A percentile compares a stretch with the other conserved stretches of the same genome.
These are phyloP conservation scores for Chenopodium formosanum DNA, from an alignment of 148 eudicot genomes.

Conservation along the genomic window DNA sequence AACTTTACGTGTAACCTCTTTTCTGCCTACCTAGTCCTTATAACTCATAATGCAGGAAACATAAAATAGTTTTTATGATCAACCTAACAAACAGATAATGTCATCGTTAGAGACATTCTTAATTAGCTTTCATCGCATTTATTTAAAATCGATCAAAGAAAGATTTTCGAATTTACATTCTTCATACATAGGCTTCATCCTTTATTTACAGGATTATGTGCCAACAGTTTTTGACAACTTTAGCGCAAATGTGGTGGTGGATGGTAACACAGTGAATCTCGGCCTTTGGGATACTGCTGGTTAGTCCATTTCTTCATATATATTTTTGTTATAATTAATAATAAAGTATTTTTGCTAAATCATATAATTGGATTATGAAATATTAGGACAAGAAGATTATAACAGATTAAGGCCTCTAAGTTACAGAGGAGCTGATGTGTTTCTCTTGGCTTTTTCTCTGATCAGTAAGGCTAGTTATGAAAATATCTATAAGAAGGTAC, in stretches of 20 bases:
- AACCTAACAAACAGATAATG: no score
- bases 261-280: slow-evolving; percentile 57
- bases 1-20: no score
- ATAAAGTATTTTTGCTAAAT: neutral
- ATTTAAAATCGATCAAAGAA: no score
- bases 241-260: slow-evolving; percentile 65
- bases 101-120: no score
- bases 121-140: no score
- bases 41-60: no score
- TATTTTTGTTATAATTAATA: no score
- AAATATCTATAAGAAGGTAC: slow-evolving; percentile 72
- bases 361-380: no score
- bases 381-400: slow-evolving; percentile 80
- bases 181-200: neutral
- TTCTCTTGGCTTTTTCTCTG: slow-evolving; percentile 70
- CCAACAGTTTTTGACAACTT: slow-evolving; percentile 69
- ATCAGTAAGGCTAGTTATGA: slow-evolving; percentile 84
- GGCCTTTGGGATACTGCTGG: slow-evolving; percentile 79
- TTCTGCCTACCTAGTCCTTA: no score
- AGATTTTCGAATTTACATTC: no score
- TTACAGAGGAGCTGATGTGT: slow-evolving; percentile 84
- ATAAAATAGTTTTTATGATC: no score
- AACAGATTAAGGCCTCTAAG: slow-evolving; percentile 80
- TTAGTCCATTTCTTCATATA: neutral
- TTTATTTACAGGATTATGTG: slow-evolving; percentile 48